These are phyloP conservation scores for Ceratocystis harringtonii DNA, from an alignment of 2,329 filamentous ascomycete genomes.

Conservation along the genomic window DNA sequence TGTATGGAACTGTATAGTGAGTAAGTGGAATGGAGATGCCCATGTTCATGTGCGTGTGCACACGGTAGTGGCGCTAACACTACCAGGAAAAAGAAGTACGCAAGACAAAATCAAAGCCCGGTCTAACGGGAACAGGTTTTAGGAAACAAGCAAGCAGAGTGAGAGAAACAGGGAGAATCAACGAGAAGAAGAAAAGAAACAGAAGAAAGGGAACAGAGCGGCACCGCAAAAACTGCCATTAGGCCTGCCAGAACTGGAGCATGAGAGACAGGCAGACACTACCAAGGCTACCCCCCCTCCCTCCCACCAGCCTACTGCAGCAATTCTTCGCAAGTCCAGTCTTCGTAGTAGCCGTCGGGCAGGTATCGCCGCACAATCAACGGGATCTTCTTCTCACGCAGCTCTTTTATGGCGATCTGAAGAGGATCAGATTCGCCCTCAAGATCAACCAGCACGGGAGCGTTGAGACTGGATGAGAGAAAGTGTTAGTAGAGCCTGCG, in stretches of 20 bases:
- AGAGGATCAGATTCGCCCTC: constrained; percentile 96
- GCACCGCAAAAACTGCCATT: too few species aligned
- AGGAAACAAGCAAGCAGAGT: not conserved
- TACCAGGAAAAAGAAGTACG: not conserved
- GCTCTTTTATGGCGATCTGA: constrained; percentile 93
- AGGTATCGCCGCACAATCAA: constrained; percentile 89
- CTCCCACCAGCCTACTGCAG: constrained; percentile 36
- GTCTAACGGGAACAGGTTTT: not conserved
- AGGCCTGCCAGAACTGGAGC: not conserved
- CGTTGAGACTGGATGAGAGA: constrained; percentile 61
- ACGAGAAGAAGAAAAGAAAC: not conserved
- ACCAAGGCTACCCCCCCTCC: not conserved
- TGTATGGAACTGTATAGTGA: not conserved
- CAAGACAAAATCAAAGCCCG: not conserved
- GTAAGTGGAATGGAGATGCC: not conserved
- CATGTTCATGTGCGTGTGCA: not conserved
- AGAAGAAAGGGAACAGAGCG: not conserved
- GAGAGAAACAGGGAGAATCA: not conserved
- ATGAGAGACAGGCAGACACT: not conserved
- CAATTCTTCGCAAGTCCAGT: constrained; percentile 97
- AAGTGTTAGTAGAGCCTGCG: not conserved
- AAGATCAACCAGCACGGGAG: constrained; percentile 86
- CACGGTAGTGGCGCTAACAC: not conserved
- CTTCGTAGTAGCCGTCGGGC: constrained; percentile 95
- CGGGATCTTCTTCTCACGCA: constrained; percentile 97